Evolutionary conservation across 1,139 yeast genomes (phyloP), one percentile per base, ranked within the genome.

Genomic region (Blastobotrys malaysiensis): DNA sequence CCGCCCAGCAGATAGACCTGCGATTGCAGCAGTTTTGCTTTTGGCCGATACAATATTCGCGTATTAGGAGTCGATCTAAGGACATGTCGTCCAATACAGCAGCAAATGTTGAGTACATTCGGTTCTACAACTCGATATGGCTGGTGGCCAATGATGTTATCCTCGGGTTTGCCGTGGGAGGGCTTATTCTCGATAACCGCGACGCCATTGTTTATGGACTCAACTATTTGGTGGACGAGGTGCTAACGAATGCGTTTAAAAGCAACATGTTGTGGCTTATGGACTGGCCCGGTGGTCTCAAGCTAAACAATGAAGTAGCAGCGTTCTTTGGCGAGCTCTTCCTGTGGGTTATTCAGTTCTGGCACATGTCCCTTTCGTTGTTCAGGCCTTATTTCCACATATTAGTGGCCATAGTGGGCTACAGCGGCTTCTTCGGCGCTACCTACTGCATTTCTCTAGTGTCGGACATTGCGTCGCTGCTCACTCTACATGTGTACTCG

Each of bases 231-330:
- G 67, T 82, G 45, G 76, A 77, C 47, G 65, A 69, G 21, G 52
- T 65, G 0, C 57, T 83, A 7, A 71, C 79, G 1, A 65, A 69
- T 22, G 71, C 71, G 43, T 70, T 86, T 51, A 73, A 77, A 45
- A 62, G 67, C 2, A 70, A 86, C 31, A 82, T 91, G 11, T 62
- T 75, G 1, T 87, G 96, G 95, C 76, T 95, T 39, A 89, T 91
- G 73, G 81, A 81, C 60, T 88, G 93, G 67, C 99, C 99, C 0
- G 97, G 95, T 9, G 99, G 99, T 1, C 83, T 95, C 65, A 95
- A 95, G 66, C 78, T 95, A 55, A 95, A 95, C 69, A 84, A 83
- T 55, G 97, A 90, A 65, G 75, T 95, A 39, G 91, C 97, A 0
- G 78, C 77, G 24, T 95, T 95, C 64, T 77, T 91, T 68, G 96